These are phyloP conservation scores for Quercus robur DNA, from an alignment of 306 rosid genomes.

Conservation along the genomic window DNA sequence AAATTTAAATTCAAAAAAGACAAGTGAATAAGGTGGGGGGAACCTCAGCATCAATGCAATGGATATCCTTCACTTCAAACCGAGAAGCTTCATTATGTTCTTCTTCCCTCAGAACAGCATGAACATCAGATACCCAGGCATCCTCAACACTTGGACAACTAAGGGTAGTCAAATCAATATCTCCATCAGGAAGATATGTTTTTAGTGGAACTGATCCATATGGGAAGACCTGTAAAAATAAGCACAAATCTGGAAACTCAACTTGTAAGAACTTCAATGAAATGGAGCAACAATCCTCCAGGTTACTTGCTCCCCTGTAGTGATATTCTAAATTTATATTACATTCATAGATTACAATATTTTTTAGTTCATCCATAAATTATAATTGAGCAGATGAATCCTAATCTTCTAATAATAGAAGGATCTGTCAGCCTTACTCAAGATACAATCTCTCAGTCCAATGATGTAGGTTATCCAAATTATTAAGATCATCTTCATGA, in stretches of 20 bases:
- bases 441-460: neutral
- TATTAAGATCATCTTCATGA: no score
- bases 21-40: neutral
- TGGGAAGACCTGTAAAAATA: constrained; percentile 63
- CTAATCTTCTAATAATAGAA: neutral
- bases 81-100: constrained; percentile 66
- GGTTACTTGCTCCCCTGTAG: neutral
- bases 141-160: constrained; percentile 57
- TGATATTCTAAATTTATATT: neutral
- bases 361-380: no score
- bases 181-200: constrained; percentile 93
- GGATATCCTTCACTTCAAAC: constrained; percentile 83
- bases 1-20: neutral
- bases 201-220: constrained; percentile 95
- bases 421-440: neutral
- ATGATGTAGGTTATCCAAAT: neutral
- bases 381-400: neutral
- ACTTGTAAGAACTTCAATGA: neutral
- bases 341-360: neutral
- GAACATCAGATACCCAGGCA: constrained; percentile 53
- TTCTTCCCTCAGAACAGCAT: constrained; percentile 56
- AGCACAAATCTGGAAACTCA: constrained; percentile 19
- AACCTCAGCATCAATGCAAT: constrained; percentile 91
- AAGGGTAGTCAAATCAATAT: constrained; percentile 81
- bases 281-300: neutral